These are phyloP conservation scores for Candolleomyces eurysporus DNA, from an alignment of 768 basidiomycete genomes.

Conservation along the genomic window DNA sequence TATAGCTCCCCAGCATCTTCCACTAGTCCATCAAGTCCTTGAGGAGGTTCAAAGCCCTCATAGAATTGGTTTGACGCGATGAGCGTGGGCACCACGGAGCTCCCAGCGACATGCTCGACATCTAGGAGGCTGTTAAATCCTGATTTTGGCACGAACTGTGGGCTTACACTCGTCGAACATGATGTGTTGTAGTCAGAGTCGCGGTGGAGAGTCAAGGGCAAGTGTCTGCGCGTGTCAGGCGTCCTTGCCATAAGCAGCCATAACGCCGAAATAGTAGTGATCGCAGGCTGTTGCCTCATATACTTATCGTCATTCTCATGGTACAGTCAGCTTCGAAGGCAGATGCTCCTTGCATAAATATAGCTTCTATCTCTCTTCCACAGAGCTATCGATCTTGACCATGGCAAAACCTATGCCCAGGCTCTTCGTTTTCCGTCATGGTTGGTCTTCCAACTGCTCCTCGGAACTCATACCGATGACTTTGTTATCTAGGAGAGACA, in stretches of 20 bases:
- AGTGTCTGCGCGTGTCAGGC: neutral
- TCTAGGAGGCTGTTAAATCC: conserved; percentile 43
- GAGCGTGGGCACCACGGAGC: conserved; percentile 35
- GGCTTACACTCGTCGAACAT: conserved; percentile 72
- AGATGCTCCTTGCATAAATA: neutral
- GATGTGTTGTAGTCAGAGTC: neutral
- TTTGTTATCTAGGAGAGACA: conserved; percentile 65
- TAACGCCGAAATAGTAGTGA: neutral
- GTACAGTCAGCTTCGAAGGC: neutral
- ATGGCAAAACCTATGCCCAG: conserved; percentile 62
- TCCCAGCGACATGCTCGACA: conserved; percentile 77
- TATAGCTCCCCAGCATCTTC: conserved; percentile 39
- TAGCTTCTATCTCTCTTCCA: too few relatives aligned
- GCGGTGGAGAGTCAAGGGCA: neutral
- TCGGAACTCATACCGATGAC: neutral
- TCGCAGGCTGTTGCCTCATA: neutral
- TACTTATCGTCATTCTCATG: neutral
- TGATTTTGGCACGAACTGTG: conserved; percentile 6
- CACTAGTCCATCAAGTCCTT: conserved; percentile 48
- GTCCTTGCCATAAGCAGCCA: neutral
- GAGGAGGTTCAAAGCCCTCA: conserved; percentile 83
- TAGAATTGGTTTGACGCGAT: conserved; percentile 62
- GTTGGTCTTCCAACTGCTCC: conserved; percentile 29
- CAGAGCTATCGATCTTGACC: neutral
- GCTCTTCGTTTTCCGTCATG: conserved; percentile 79